phyloP scores from a whole-genome alignment of 169 alveolate genomes.

The Cryptosporidium parvum region DNA sequence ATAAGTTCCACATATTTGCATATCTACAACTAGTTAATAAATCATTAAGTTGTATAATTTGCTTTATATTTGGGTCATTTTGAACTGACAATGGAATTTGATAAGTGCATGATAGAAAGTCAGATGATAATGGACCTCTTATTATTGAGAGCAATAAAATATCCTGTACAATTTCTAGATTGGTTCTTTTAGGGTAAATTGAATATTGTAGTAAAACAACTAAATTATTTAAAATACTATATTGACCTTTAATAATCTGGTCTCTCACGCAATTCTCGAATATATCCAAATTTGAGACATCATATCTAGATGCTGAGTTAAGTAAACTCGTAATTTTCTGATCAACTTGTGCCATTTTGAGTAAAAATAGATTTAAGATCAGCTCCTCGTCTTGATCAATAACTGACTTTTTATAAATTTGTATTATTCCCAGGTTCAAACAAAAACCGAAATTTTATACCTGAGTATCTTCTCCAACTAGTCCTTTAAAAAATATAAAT shows the following conservation, averaged over 20 bases:
- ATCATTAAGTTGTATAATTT: constrained; percentile 42
- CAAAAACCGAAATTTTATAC: not conserved
- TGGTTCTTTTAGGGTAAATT: constrained; percentile 37
- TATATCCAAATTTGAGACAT: constrained; percentile 16
- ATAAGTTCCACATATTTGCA: constrained; percentile 39
- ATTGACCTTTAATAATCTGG: constrained; percentile 51
- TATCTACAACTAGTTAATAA: constrained; percentile 43
- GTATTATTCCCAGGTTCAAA: not conserved
- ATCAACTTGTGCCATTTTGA: constrained; percentile 45
- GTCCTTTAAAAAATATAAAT: not conserved
- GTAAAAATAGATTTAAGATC: not conserved
- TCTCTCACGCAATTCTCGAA: constrained; percentile 55
- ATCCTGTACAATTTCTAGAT: constrained; percentile 60
- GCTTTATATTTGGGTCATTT: constrained; percentile 22
- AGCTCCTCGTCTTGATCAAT: constrained; percentile 11
- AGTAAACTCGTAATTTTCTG: constrained; percentile 9
- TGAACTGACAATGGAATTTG: constrained; percentile 58
- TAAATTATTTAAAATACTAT: constrained; percentile 54
- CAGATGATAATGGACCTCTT: constrained; percentile 58
- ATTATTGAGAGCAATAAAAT: constrained; percentile 57
- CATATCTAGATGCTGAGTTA: constrained; percentile 65
- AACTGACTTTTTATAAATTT: not conserved
- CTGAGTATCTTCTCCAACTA: not conserved
- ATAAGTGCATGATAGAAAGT: constrained; percentile 58
- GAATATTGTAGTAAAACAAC: constrained; percentile 28